Evolutionary conservation across 2,329 filamentous ascomycete species (phyloP).

Genomic region (Diaporthe citrichinensis): DNA sequence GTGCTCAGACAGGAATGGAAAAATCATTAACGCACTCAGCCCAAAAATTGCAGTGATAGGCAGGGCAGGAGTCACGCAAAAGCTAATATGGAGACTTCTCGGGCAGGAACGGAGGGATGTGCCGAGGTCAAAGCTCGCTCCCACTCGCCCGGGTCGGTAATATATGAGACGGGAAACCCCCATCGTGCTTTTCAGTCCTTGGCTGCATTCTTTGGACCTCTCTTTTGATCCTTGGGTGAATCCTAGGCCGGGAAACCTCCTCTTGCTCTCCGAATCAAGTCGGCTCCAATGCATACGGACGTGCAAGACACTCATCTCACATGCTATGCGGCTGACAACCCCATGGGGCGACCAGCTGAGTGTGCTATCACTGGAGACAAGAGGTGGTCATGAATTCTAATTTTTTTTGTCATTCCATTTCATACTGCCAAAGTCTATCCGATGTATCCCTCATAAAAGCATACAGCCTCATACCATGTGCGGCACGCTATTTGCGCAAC

Average conservation of each 20-base stretch:
- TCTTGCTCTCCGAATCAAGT: too few relatives aligned
- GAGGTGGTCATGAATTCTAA: slow-evolving; percentile 17
- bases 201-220: background rate
- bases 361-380: background rate
- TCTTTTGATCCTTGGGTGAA: background rate
- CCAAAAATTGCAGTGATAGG: background rate
- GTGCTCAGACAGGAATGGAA: background rate
- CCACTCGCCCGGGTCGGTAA: slow-evolving; percentile 4
- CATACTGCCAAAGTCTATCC: slow-evolving; percentile 35
- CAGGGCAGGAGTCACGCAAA: slow-evolving; percentile 23
- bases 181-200: background rate
- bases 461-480: slow-evolving; percentile 17
- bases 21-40: background rate
- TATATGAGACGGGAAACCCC: slow-evolving; percentile 4
- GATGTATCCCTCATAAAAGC: slow-evolving; percentile 18
- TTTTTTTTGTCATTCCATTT: slow-evolving; percentile 31
- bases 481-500: background rate
- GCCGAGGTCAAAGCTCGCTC: slow-evolving; percentile 31
- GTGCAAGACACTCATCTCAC: background rate
- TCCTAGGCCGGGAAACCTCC: background rate
- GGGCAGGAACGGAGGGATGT: slow-evolving; percentile 34
- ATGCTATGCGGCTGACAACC: background rate
- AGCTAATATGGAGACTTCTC: slow-evolving; percentile 29
- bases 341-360: background rate
- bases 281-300: background rate